Percentiles rank a stretch among this genome's conserved stretches.
These are phyloP conservation scores for Magnusiomyces fungicola DNA, from an alignment of 1,139 yeast species.

Conservation along the genomic window DNA sequence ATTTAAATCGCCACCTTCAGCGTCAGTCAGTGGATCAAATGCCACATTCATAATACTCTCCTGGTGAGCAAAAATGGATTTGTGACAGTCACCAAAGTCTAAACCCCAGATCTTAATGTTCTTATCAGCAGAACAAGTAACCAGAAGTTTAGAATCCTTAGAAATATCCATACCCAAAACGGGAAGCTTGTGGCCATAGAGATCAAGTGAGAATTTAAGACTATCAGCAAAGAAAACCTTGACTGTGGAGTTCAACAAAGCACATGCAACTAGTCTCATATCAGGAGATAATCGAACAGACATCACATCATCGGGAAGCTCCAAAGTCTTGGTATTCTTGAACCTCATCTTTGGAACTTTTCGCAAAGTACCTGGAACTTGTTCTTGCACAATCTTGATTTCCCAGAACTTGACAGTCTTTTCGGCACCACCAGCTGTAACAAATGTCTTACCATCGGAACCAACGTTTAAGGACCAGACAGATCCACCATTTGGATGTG, in stretches of 20 bases:
- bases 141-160: slow-evolving; percentile 72
- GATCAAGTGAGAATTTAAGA: slow-evolving; percentile 75
- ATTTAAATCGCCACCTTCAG: not conserved
- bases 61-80: slow-evolving; percentile 92
- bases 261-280: slow-evolving; percentile 66
- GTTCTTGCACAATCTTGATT: slow-evolving; percentile 57
- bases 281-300: slow-evolving; percentile 81
- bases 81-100: slow-evolving; percentile 98
- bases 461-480: slow-evolving; percentile 89
- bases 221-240: slow-evolving; percentile 86
- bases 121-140: slow-evolving; percentile 94
- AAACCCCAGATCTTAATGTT: slow-evolving; percentile 97
- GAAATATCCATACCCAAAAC: slow-evolving; percentile 78
- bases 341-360: slow-evolving; percentile 50
- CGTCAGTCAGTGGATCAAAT: slow-evolving; percentile 49
- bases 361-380: slow-evolving; percentile 61
- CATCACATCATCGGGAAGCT: slow-evolving; percentile 77
- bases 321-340: slow-evolving; percentile 71
- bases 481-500: slow-evolving; percentile 57
- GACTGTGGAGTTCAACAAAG: slow-evolving; percentile 85
- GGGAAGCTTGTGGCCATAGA: slow-evolving; percentile 95
- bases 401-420: slow-evolving; percentile 87
- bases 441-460: slow-evolving; percentile 74
- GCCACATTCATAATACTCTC: slow-evolving; percentile 87
- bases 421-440: slow-evolving; percentile 87